Percentiles rank a stretch among this genome's conserved stretches.
phyloP scores from a whole-genome alignment of 164 flowering plant genomes.

The Annona squamosa region DNA sequence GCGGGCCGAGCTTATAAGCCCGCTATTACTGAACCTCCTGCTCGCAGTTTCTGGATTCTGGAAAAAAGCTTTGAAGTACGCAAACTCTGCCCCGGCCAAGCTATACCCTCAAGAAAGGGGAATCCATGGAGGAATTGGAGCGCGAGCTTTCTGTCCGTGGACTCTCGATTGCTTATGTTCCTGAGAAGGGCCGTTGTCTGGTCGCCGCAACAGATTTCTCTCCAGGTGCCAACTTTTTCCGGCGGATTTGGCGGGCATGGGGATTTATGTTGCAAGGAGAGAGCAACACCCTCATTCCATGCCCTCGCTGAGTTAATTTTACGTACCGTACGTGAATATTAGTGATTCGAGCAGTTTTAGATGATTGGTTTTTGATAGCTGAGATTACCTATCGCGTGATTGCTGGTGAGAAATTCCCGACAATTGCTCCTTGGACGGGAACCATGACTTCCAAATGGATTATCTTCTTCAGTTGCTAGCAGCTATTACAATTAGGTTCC shows the following conservation, averaged over 20 bases:
- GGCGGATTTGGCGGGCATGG: not conserved
- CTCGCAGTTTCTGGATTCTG: too few relatives aligned
- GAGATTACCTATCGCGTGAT: not conserved
- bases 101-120: not conserved
- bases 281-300: not conserved
- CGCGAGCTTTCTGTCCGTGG: conserved; percentile 35
- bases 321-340: not conserved
- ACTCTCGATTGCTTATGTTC: conserved; percentile 32
- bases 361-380: not conserved
- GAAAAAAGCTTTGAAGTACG: too few relatives aligned
- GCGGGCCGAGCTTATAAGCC: too few relatives aligned
- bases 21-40: too few relatives aligned
- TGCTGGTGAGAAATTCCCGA: not conserved
- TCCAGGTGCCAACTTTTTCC: conserved; percentile 49
- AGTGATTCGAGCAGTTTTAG: not conserved
- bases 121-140: conserved; percentile 49
- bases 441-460: not conserved
- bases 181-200: conserved; percentile 80
- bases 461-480: too few relatives aligned
- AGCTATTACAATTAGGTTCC: too few relatives aligned
- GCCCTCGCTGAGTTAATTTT: not conserved
- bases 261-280: not conserved
- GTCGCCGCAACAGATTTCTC: conserved; percentile 53
- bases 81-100: too few relatives aligned
- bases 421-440: not conserved